Evolutionary conservation across 2,329 filamentous ascomycete genomes (phyloP).

Genomic region (Aspergillus sergii): DNA sequence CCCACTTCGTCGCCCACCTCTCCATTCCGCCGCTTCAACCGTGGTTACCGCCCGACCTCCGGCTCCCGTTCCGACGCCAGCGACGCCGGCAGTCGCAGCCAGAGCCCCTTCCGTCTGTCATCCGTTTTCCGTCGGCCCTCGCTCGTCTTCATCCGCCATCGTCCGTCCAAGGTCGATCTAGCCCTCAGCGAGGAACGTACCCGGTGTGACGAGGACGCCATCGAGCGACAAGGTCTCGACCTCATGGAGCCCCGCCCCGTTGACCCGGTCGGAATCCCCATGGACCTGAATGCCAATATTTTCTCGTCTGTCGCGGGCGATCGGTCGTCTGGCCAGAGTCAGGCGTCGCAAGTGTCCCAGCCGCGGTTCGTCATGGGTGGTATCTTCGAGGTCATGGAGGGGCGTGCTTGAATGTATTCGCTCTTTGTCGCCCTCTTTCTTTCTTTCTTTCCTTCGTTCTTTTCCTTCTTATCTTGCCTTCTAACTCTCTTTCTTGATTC

Average conservation of each 20-base stretch:
- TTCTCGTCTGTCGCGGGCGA: conserved; percentile 13
- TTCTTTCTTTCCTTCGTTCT: conserved; percentile 2
- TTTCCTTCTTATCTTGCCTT: conserved; percentile 4
- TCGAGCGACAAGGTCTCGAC: conserved; percentile 44
- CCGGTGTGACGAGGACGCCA: conserved; percentile 40
- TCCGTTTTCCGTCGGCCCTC: conserved; percentile 34
- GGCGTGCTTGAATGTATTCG: conserved; percentile 30
- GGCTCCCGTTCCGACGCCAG: conserved; percentile 12
- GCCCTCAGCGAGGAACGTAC: conserved; percentile 46
- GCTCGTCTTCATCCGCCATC: conserved; percentile 40
- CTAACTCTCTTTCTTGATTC: background rate
- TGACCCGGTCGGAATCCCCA: conserved; percentile 32
- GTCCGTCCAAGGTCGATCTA: conserved; percentile 48
- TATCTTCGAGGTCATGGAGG: conserved; percentile 52
- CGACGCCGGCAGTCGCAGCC: conserved; percentile 29
- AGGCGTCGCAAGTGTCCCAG: conserved; percentile 20
- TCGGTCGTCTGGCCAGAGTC: conserved; percentile 11
- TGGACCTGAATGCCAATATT: conserved; percentile 25
- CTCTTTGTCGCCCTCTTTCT: background rate
- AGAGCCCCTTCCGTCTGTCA: conserved; percentile 32
- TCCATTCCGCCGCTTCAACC: conserved; percentile 28
- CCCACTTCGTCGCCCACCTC: conserved; percentile 30
- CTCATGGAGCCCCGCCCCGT: conserved; percentile 50
- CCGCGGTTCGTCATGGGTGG: conserved; percentile 49
- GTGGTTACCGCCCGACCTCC: conserved; percentile 12